Evolutionary conservation across 2,329 filamentous ascomycete species (phyloP), one percentile per base, ranked within the genome.

Genomic region (Diplodia mutila): DNA sequence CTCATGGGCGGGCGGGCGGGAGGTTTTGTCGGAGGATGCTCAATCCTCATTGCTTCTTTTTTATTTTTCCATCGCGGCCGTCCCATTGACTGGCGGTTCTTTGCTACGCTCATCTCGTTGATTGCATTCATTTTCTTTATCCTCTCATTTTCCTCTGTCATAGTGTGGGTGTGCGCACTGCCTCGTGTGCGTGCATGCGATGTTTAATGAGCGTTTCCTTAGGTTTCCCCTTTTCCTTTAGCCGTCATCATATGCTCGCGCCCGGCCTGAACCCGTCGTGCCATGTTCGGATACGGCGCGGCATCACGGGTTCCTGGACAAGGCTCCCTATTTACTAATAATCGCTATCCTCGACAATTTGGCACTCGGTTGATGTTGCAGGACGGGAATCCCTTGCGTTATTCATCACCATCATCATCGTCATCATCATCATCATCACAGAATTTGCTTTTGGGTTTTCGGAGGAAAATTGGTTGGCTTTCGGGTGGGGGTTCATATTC

Each of bases 191-290:
- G 64, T 49, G 27, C 59, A 63, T 66, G 64, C 52, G 53, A 55
- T 55, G 39, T 66, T 57, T 66, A 66, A 66, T 66, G 54, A 61
- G 65, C 54, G 55, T 52, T 67, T 61, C 34, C 53, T 57, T 67
- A 9, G 29, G 51, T 32, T 66, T 65, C 42, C 49, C 37, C 29
- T 46, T 65, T 65, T 27, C 29, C 11, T 65, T 49, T 21, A 32
- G 6, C 61, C n/a, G 49, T 65, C 61, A 39, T 65, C 34, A 42
- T 34, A 21, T 54, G 49, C 32, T 54, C 49, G n/a, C 27, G 21
- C 29, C 57, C 49, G 18, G 9, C 29, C n/a, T 29, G 46, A 29
- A 23, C 25, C 9, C 18, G 32, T n/a, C 25, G 32, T 25, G 27
- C 46, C 37, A n/a, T 25, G 4, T 8, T 34, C 48, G n/a, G 23